Percentiles rank a stretch among this genome's conserved stretches.
Conservation (phyloP, 352 stramenopile genomes). For the Pythium rhizo-oryzae region DNA sequence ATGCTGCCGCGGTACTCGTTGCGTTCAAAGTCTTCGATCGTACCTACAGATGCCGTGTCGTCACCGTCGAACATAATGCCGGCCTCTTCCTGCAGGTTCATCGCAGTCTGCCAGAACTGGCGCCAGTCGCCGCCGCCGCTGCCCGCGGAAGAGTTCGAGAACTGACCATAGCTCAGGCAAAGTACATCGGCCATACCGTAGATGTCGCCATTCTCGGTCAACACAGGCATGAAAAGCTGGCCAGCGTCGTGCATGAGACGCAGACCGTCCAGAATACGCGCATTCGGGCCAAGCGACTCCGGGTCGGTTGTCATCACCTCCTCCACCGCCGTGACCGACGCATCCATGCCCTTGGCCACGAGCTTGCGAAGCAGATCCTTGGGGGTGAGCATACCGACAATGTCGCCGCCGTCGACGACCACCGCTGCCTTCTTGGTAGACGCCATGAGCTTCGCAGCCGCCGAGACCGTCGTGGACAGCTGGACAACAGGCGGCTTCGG, state of each 20-base stretch:
- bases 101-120: constrained; percentile 88
- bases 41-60: constrained; percentile 80
- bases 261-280: constrained; percentile 84
- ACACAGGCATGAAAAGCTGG: constrained; percentile 86
- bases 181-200: constrained; percentile 89
- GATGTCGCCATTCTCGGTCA: constrained; percentile 74
- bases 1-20: constrained; percentile 67
- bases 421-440: constrained; percentile 86
- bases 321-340: constrained; percentile 74
- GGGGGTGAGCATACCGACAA: constrained; percentile 85
- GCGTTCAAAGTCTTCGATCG: constrained; percentile 90
- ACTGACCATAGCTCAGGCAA: constrained; percentile 88
- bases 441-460: constrained; percentile 85
- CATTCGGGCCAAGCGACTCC: constrained; percentile 69
- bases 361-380: constrained; percentile 89
- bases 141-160: constrained; percentile 76
- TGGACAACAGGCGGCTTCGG: constrained; percentile 78
- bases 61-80: constrained; percentile 77
- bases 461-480: constrained; percentile 69
- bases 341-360: constrained; percentile 79
- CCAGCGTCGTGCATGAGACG: constrained; percentile 85
- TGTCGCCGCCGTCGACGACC: constrained; percentile 67
- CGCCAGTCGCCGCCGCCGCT: constrained; percentile 80
- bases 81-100: constrained; percentile 86
- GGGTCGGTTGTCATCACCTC: constrained; percentile 88